These are phyloP conservation scores for Melanomma pulvis-pyrius DNA, from an alignment of 495 filamentous ascomycete genomes.

Conservation along the genomic window DNA sequence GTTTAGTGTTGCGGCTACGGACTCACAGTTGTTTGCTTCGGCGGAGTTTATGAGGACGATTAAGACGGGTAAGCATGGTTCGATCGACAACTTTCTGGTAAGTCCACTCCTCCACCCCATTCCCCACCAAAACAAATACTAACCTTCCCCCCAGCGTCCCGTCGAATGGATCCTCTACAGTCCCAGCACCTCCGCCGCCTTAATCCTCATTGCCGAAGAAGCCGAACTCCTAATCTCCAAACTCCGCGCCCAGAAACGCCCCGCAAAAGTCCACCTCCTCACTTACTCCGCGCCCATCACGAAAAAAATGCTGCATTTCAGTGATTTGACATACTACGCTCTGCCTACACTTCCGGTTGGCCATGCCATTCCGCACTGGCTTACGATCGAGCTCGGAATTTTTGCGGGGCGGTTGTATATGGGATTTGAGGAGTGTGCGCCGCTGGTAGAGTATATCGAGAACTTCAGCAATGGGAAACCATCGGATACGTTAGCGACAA, in stretches of 20 bases:
- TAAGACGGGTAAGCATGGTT: neutral
- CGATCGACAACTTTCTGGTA: constrained; percentile 45
- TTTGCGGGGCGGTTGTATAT: constrained; percentile 61
- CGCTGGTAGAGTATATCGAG: constrained; percentile 38
- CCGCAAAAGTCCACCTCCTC: constrained; percentile 45
- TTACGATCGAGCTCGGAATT: constrained; percentile 58
- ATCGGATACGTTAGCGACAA: constrained; percentile 32
- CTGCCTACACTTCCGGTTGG: constrained; percentile 49
- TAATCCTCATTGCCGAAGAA: constrained; percentile 61
- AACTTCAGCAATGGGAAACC: neutral
- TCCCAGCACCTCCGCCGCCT: constrained; percentile 41
- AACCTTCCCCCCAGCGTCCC: constrained; percentile 37
- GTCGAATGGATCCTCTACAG: constrained; percentile 58
- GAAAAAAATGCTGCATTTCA: constrained; percentile 57
- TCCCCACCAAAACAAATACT: neutral
- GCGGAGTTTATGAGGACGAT: constrained; percentile 48
- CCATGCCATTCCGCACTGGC: constrained; percentile 49
- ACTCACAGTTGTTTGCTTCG: constrained; percentile 46
- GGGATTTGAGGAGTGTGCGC: constrained; percentile 48
- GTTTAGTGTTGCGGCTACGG: constrained; percentile 3
- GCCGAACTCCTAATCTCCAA: constrained; percentile 53
- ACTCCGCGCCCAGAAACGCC: constrained; percentile 38
- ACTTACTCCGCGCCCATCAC: constrained; percentile 59
- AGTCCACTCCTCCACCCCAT: neutral
- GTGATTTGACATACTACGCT: constrained; percentile 52